Base-by-base conservation (phyloP, 2,329 filamentous ascomycete species). In the Fusarium paranaense region DNA sequence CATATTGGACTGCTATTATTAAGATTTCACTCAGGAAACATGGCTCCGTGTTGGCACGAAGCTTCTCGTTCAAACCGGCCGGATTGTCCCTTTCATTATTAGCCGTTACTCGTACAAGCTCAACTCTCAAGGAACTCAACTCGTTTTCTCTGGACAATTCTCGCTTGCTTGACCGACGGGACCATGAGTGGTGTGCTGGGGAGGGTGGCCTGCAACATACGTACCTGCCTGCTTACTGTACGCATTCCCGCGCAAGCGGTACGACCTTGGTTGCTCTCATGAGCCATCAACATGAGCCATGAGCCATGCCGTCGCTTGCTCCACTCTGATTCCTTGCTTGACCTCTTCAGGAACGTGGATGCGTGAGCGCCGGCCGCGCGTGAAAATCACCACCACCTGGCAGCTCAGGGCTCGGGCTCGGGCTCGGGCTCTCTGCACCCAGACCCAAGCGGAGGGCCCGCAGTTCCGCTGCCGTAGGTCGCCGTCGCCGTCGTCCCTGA, bases 321-420 rank as follows among this genome's bases (percentile, higher is more conserved):
- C 77, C 77, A 78, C 73, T 64, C 33, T 32, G 61, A 72, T 71
- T 77, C 70, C 74, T 75, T 76, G 77, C 77, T 78, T 77, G 64
- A 20, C 70, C 69, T 60, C 63, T 76, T 74, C 68, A 77, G 77
- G 73, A 77, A 78, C 73, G 66, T 72, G 68, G 75, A 70, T 70
- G 70, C 45, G 66, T 73, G 72, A 69, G 56, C 62, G 45, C 67
- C 52, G 71, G 71, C 71, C 64, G 71, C 67, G 58, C 66, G 42
- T 71, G 62, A 68, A 68, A 74, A 65, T 65, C 71, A 60, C 71
- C 71, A 60, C 67, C 42, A 47, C 42, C 42, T 47, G 22, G 22
- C 42, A 47, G 42, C 42, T 27, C 42, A 47, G 42, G 42, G 42
- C 42, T 47, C 42, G 42, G 42, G 42, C 40, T 45, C 40, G 40